Evolutionary conservation across 2,329 filamentous ascomycete genomes (phyloP).

Genomic region (Calonectria pteridis): DNA sequence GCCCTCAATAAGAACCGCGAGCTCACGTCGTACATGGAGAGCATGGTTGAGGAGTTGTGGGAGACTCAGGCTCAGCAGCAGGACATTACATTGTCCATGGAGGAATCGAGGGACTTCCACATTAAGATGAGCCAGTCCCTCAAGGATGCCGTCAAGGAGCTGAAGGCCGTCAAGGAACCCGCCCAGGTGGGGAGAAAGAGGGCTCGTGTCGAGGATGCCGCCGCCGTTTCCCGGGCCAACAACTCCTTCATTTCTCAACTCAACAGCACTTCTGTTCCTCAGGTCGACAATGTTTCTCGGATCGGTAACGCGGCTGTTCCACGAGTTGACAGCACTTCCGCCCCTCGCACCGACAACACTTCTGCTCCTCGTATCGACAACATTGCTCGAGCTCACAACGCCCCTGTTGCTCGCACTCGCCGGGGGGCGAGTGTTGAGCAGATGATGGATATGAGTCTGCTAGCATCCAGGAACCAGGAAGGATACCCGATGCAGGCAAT

Average conservation of each 20-base stretch:
- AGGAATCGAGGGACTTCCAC: neutral
- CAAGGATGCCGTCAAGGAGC: neutral
- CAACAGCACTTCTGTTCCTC: neutral
- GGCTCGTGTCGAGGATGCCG: neutral
- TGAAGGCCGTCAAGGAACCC: neutral
- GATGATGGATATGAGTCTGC: neutral
- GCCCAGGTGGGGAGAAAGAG: neutral
- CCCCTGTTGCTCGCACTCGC: no score
- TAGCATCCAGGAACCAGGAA: neutral
- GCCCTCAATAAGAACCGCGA: neutral
- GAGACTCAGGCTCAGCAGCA: neutral
- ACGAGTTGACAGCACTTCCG: no score
- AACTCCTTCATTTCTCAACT: no score
- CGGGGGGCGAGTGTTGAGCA: neutral
- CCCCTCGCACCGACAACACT: neutral
- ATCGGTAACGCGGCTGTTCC: no score
- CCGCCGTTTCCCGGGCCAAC: no score
- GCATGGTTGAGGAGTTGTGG: neutral
- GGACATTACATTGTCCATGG: neutral
- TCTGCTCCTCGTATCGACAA: no score
- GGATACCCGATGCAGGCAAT: neutral
- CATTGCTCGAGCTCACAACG: no score
- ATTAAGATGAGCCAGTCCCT: neutral
- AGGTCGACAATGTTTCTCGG: no score
- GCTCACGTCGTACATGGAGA: neutral